Conservation (phyloP, 345 rosid species). For the Mangifera indica region DNA sequence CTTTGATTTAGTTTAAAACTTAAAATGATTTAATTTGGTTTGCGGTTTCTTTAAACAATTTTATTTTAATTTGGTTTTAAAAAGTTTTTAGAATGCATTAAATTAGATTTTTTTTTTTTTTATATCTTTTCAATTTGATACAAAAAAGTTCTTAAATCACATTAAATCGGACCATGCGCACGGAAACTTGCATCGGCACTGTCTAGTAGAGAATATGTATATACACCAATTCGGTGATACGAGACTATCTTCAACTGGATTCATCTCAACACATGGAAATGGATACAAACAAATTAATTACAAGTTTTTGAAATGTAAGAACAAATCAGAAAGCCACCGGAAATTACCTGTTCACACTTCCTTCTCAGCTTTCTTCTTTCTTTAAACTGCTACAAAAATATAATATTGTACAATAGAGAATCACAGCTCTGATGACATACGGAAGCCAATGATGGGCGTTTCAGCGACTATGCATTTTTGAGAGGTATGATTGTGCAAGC, state of each 20-base stretch:
- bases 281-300: not conserved
- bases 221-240: not conserved
- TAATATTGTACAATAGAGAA: slow-evolving; percentile 17
- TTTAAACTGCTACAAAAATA: slow-evolving; percentile 12
- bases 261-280: not conserved
- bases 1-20: too few relatives aligned
- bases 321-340: not conserved
- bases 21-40: too few relatives aligned
- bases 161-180: too few relatives aligned
- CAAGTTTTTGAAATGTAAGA: slow-evolving; percentile 5
- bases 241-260: not conserved
- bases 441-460: not conserved
- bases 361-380: slow-evolving; percentile 5
- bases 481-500: slow-evolving; percentile 54
- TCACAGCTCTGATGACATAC: slow-evolving; percentile 1
- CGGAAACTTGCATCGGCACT: not conserved
- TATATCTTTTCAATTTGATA: too few relatives aligned
- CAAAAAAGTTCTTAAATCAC: too few relatives aligned
- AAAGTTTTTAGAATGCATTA: too few relatives aligned
- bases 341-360: not conserved
- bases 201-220: not conserved
- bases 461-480: slow-evolving; percentile 26
- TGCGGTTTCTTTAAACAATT: too few relatives aligned
- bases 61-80: too few relatives aligned
- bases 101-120: too few relatives aligned